Conservation (phyloP, 192 early-diverging fungal species). For the Gonapodya sp. region DNA sequence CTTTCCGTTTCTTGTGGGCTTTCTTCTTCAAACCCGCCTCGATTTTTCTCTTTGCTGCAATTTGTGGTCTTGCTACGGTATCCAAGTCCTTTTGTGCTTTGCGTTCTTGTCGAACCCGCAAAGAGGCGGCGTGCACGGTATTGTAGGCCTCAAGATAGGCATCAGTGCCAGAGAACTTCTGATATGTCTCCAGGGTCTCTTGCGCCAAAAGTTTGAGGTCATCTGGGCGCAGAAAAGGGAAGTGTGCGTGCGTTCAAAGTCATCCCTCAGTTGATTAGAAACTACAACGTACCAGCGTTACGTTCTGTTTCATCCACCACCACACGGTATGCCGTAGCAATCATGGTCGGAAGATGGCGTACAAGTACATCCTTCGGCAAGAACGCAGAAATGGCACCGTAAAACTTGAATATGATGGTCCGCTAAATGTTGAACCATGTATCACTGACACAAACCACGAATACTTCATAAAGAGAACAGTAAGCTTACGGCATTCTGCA, state of each 20-base stretch:
- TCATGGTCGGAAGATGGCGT: background rate
- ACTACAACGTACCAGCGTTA: constrained; percentile 26
- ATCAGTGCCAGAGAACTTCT: constrained; percentile 64
- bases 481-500: background rate
- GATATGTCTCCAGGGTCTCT: constrained; percentile 69
- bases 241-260: constrained; percentile 7
- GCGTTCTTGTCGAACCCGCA: constrained; percentile 49
- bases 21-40: constrained; percentile 66
- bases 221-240: constrained; percentile 30
- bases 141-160: constrained; percentile 59
- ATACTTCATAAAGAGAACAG: background rate
- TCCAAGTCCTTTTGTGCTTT: constrained; percentile 32
- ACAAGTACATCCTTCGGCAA: background rate
- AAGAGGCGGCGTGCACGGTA: constrained; percentile 53
- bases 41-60: constrained; percentile 53
- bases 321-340: constrained; percentile 24
- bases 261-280: constrained; percentile 6
- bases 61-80: constrained; percentile 65
- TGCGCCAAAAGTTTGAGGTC: constrained; percentile 62
- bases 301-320: constrained; percentile 31
- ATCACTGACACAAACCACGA: no score
- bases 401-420: no score
- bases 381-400: background rate
- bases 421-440: no score
- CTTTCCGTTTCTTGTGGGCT: constrained; percentile 54